Evolutionary conservation across 2,329 filamentous ascomycete genomes (phyloP).

Genomic region (Samsoniella hepiali): DNA sequence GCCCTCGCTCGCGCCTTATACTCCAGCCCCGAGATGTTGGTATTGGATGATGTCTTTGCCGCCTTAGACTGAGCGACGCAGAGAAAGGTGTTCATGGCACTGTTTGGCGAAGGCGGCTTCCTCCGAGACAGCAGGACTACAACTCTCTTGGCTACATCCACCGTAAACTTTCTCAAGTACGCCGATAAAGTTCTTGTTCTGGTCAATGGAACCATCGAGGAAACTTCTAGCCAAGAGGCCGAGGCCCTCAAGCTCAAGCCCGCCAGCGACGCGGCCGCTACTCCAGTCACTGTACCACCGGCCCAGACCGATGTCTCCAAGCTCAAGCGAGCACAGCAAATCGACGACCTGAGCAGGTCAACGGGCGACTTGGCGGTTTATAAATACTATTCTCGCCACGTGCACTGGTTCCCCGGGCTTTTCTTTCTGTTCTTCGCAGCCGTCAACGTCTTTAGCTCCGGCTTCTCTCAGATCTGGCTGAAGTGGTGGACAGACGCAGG

Average conservation of each 20-base stretch:
- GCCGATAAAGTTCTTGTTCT: slow-evolving; percentile 19
- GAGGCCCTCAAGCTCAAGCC: background rate
- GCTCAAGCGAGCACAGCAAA: slow-evolving; percentile 14
- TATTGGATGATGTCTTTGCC: slow-evolving; percentile 17
- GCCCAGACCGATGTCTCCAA: slow-evolving; percentile 3
- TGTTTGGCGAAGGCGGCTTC: background rate
- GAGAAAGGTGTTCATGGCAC: background rate
- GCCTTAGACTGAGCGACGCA: slow-evolving; percentile 19
- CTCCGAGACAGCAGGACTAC: background rate
- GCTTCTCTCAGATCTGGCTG: slow-evolving; percentile 28
- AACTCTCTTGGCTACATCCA: background rate
- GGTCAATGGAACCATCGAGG: slow-evolving; percentile 11
- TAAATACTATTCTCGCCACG: slow-evolving; percentile 21
- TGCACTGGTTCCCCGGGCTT: slow-evolving; percentile 19
- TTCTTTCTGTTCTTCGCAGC: slow-evolving; percentile 18
- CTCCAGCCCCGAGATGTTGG: background rate
- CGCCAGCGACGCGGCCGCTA: background rate
- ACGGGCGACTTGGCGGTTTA: slow-evolving; percentile 21
- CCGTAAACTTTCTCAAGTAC: slow-evolving; percentile 16
- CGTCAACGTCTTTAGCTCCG: slow-evolving; percentile 19
- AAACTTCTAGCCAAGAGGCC: slow-evolving; percentile 7
- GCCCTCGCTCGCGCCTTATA: slow-evolving; percentile 18
- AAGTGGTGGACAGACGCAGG: slow-evolving; percentile 31
- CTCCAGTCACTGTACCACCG: background rate
- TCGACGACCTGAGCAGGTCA: slow-evolving; percentile 14